phyloP scores from a whole-genome alignment of 352 stramenopile species.

The Saprolegnia parasitica region DNA sequence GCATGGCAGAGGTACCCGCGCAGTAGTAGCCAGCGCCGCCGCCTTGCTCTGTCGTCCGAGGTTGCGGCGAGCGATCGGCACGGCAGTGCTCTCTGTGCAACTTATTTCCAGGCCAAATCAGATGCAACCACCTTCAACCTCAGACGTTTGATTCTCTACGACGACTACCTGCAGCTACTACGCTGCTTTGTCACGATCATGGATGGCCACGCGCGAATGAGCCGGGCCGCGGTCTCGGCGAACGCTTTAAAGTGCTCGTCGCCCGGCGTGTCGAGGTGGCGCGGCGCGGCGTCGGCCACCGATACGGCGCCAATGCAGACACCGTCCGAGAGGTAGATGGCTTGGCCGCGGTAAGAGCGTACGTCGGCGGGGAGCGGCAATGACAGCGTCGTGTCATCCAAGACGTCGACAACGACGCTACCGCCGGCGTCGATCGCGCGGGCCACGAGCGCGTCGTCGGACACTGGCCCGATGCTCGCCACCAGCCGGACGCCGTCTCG shows the following conservation, averaged over 20 bases:
- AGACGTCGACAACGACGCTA: not conserved
- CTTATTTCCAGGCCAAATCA: no score
- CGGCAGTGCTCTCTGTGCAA: no score
- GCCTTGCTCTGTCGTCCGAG: no score
- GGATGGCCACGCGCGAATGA: not conserved
- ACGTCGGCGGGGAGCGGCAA: not conserved
- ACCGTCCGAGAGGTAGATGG: constrained; percentile 1
- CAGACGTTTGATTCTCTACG: no score
- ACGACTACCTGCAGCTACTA: no score
- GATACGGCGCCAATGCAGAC: constrained; percentile 1
- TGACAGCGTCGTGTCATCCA: not conserved
- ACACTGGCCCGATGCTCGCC: not conserved
- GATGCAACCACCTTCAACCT: no score
- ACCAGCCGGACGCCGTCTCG: not conserved
- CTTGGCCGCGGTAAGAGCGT: constrained; percentile 16
- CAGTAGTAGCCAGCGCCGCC: not conserved
- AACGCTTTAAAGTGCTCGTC: not conserved
- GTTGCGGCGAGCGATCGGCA: no score
- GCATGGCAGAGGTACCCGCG: not conserved
- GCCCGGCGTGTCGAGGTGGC: not conserved
- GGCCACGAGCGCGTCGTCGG: not conserved
- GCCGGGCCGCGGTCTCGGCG: no score
- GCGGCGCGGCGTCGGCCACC: not conserved
- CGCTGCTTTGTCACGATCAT: no score
- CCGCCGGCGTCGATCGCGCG: not conserved